Evolutionary conservation across 306 rosid species (phyloP), one percentile per base, ranked within the genome.

Genomic region (Quillaja saponaria): DNA sequence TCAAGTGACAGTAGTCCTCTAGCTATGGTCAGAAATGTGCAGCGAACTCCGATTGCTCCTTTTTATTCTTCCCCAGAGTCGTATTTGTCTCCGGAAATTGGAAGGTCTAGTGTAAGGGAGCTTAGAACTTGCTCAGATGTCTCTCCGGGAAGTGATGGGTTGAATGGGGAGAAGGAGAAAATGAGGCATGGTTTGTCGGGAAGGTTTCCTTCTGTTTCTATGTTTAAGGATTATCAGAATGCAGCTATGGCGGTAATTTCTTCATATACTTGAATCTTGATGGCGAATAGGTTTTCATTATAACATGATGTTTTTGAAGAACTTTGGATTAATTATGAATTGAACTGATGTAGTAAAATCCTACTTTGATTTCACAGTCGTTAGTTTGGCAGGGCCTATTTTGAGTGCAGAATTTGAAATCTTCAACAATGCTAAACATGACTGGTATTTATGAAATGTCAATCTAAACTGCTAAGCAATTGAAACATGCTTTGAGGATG

Each of bases 221-320:
- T 88, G 76, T 91, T 91, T 45, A 91, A 86, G 85, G 97, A 88
- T 65, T 91, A 82, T 61, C 97, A 88, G 66, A 84, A 79, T 80
- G 78, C 95, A 50, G 97, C 97, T n/a, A 87, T 87, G 96, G 95
- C 87, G 86, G 97, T 91, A 78, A 68, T 20, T 73, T 0, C 4
- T 59, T 13, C 0, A 55, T 57, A 18, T 7, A 13, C 39, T 54
- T 46, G 11, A 25, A 33, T n/a, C n/a, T n/a, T n/a, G n/a, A n/a
- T n/a, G n/a, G n/a, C n/a, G n/a, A 34, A 12, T 19, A 8, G 55
- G 10, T 54, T 57, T 18, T 49, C 9, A 47, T n/a, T n/a, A 19
- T 25, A 14, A 35, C n/a, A 10, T n/a, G 3, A 35, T 47, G 7
- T 39, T 10, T 6, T 15, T 18, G 31, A 50, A 20, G 20, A 15